phyloP scores from a whole-genome alignment of 106 monocot species.

The Acanthochlamys bracteata region DNA sequence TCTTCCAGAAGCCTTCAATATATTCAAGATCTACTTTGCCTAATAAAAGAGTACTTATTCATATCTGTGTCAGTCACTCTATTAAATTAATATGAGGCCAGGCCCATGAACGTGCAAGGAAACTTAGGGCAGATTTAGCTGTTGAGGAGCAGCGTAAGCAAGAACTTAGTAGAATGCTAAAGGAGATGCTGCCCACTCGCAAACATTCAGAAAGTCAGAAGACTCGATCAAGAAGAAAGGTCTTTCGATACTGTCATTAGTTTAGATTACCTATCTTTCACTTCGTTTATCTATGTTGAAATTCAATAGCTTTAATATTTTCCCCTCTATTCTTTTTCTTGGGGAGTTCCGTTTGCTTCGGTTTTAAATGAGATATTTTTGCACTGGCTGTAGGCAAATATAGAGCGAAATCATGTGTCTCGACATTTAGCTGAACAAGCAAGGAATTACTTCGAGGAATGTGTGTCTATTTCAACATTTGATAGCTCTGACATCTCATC shows the following conservation, averaged over 20 bases:
- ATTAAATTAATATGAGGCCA: conserved; percentile 3
- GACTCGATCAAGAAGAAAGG: conserved; percentile 38
- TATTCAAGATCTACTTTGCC: too few species aligned
- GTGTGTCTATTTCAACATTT: conserved; percentile 77
- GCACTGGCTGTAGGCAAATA: conserved; percentile 33
- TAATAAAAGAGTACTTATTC: too few species aligned
- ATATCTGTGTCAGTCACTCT: too few species aligned
- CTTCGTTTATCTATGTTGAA: not conserved
- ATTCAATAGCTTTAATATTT: not conserved
- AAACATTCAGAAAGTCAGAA: conserved; percentile 21
- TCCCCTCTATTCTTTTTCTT: not conserved
- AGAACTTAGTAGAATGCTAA: conserved; percentile 55
- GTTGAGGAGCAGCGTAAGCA: conserved; percentile 53
- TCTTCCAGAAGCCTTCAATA: too few species aligned
- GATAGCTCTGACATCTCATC: conserved; percentile 78
- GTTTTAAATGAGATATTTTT: not conserved
- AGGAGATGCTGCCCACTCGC: conserved; percentile 33
- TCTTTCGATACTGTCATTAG: conserved; percentile 3
- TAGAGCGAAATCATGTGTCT: conserved; percentile 50
- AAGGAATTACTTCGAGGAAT: conserved; percentile 81
- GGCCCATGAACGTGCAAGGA: conserved; percentile 64
- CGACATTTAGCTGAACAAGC: conserved; percentile 64
- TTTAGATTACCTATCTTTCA: not conserved
- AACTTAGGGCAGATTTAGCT: conserved; percentile 54
- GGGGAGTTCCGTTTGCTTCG: not conserved